Percentiles rank a stretch among this genome's conserved stretches.
Evolutionary conservation across 257 asterid species (phyloP).

Genomic region (Osmanthus fragrans): DNA sequence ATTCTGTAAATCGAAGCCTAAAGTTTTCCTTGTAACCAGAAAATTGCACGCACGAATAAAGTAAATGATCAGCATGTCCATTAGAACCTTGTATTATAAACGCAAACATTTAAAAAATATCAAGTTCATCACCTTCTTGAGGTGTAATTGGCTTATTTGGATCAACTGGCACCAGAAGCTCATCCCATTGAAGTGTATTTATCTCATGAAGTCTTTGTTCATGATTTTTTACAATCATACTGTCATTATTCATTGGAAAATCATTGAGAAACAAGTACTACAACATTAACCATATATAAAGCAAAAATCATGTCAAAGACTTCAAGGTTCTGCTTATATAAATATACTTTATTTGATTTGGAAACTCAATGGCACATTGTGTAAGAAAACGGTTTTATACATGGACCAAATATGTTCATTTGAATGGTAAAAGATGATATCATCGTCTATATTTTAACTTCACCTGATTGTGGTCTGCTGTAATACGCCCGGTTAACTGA

Average conservation of each 20-base stretch:
- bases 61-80: slow-evolving; percentile 11
- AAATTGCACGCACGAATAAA: slow-evolving; percentile 17
- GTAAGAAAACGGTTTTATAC: background rate
- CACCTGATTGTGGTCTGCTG: slow-evolving; percentile 33
- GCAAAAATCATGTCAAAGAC: background rate
- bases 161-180: slow-evolving; percentile 72
- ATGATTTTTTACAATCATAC: slow-evolving; percentile 49
- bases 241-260: slow-evolving; percentile 52
- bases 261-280: slow-evolving; percentile 23
- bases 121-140: slow-evolving; percentile 54
- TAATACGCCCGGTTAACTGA: slow-evolving; percentile 28
- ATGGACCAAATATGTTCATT: background rate
- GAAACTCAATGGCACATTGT: background rate
- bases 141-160: slow-evolving; percentile 46
- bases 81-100: slow-evolving; percentile 4
- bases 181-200: slow-evolving; percentile 98
- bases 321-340: background rate
- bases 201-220: slow-evolving; percentile 79
- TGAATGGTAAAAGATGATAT: background rate
- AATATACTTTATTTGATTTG: background rate
- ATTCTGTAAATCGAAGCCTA: slow-evolving; percentile 46
- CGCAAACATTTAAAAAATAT: background rate
- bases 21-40: slow-evolving; percentile 49
- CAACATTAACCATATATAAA: slow-evolving; percentile 19
- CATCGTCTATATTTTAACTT: background rate